Conservation (phyloP, 495 filamentous ascomycete species). For the Hypoxylon intermedium region DNA sequence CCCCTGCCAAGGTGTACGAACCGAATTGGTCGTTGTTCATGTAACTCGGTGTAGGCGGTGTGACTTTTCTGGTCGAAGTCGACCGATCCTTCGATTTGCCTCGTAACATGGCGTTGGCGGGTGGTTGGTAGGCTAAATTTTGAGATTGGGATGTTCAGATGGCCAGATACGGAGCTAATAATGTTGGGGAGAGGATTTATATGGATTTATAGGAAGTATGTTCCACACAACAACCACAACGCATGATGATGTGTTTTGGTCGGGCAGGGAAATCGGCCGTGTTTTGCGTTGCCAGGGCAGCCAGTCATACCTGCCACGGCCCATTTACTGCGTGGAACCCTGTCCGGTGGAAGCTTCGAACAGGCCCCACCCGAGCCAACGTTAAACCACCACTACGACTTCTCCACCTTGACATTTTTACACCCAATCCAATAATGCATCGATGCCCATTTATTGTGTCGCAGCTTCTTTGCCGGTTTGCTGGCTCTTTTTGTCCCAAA, state of each 20-base stretch:
- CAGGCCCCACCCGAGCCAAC: no score
- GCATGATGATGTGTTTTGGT: conserved; percentile 45
- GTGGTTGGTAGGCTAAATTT: not conserved
- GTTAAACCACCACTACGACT: no score
- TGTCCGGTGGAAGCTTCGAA: no score
- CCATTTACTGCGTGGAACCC: no score
- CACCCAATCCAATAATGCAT: no score
- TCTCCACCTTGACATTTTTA: no score
- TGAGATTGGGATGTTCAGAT: not conserved
- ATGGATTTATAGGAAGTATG: conserved; percentile 23
- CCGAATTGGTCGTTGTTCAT: conserved; percentile 90
- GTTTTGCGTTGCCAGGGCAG: no score
- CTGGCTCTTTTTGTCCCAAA: no score
- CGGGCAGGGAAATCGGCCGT: no score
- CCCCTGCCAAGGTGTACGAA: conserved; percentile 54
- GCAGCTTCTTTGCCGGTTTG: no score
- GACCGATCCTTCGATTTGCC: conserved; percentile 39
- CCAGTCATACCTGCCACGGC: no score
- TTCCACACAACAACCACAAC: conserved; percentile 36
- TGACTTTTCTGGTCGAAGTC: conserved; percentile 61
- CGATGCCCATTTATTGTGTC: no score
- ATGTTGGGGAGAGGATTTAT: conserved; percentile 5
- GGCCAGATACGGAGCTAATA: not conserved
- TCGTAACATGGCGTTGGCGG: conserved; percentile 31
- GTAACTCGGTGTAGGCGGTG: conserved; percentile 76